Evolutionary conservation across 169 alveolate species (phyloP).

Genomic region (Eimeria acervulina): DNA sequence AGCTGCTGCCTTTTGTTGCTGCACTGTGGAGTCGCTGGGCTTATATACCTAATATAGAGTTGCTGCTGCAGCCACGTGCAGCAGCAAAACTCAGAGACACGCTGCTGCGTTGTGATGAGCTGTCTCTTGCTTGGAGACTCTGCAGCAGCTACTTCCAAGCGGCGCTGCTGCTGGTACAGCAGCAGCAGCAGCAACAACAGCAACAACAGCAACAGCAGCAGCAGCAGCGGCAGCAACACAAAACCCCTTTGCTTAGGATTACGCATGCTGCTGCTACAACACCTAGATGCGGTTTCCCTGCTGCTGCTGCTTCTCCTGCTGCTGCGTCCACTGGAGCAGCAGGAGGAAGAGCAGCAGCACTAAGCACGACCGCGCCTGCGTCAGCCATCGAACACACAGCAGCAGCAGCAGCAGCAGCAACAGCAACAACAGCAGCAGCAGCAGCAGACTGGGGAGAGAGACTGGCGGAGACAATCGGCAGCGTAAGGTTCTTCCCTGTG

Average conservation of each 20-base stretch:
- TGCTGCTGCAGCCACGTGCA: slow-evolving; percentile 55
- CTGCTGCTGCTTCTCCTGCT: slow-evolving; percentile 10
- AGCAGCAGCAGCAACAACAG: slow-evolving; percentile 59
- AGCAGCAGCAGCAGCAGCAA: slow-evolving; percentile 33
- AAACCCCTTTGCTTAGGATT: background rate
- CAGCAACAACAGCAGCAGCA: slow-evolving; percentile 26
- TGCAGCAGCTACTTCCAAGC: slow-evolving; percentile 67
- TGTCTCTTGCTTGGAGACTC: slow-evolving; percentile 52
- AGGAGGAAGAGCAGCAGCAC: slow-evolving; percentile 1
- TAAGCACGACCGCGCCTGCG: background rate
- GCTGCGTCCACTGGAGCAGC: background rate
- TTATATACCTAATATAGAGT: background rate
- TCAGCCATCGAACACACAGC: background rate
- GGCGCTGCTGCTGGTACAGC: slow-evolving; percentile 57
- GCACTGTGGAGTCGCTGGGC: slow-evolving; percentile 30
- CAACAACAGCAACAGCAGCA: slow-evolving; percentile 14
- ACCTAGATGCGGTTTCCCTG: background rate
- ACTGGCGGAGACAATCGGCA: slow-evolving; percentile 47
- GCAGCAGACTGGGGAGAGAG: background rate
- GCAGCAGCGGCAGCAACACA: background rate
- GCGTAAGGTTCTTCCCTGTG: slow-evolving; percentile 17
- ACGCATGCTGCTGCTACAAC: background rate
- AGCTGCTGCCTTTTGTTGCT: slow-evolving; percentile 76
- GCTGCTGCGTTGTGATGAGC: slow-evolving; percentile 47
- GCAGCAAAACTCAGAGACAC: slow-evolving; percentile 36